These are phyloP conservation scores for Aspergillus quadrilineatus DNA, from an alignment of 2,329 filamentous ascomycete species.

Conservation along the genomic window DNA sequence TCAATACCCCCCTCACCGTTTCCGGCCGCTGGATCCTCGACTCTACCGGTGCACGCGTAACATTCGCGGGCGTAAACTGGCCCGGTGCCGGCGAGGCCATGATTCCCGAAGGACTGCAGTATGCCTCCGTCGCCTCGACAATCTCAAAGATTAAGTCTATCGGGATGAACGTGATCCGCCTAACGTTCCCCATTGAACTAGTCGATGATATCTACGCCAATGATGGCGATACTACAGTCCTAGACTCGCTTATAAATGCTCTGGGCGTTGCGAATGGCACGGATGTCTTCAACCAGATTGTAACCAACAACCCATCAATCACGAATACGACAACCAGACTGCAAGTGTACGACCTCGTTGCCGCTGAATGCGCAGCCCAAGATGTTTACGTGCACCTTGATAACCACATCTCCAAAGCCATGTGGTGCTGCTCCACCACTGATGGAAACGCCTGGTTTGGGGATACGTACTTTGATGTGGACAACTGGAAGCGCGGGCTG, in stretches of 20 bases:
- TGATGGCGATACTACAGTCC: slow-evolving; percentile 39
- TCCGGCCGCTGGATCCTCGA: slow-evolving; percentile 43
- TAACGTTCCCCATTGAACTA: slow-evolving; percentile 46
- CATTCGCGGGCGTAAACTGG: slow-evolving; percentile 35
- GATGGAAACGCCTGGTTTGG: slow-evolving; percentile 64
- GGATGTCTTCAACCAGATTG: slow-evolving; percentile 39
- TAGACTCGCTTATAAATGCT: slow-evolving; percentile 40
- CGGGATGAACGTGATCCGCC: slow-evolving; percentile 34
- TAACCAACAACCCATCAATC: slow-evolving; percentile 38
- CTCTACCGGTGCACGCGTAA: slow-evolving; percentile 24
- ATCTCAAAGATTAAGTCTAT: slow-evolving; percentile 30
- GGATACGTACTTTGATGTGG: slow-evolving; percentile 57
- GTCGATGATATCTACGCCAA: slow-evolving; percentile 45
- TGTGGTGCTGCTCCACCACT: slow-evolving; percentile 57
- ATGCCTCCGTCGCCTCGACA: slow-evolving; percentile 28
- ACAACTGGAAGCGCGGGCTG: slow-evolving; percentile 62
- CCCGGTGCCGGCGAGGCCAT: slow-evolving; percentile 33
- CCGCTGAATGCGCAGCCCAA: slow-evolving; percentile 56
- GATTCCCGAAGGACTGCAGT: slow-evolving; percentile 35
- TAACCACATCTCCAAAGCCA: slow-evolving; percentile 60
- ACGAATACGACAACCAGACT: slow-evolving; percentile 38
- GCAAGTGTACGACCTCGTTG: slow-evolving; percentile 61
- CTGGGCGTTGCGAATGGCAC: slow-evolving; percentile 43
- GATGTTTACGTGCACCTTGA: slow-evolving; percentile 60
- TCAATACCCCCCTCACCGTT: background rate